Evolutionary conservation across 148 eudicot species (phyloP).

Genomic region (Rhododendron williamsianum): DNA sequence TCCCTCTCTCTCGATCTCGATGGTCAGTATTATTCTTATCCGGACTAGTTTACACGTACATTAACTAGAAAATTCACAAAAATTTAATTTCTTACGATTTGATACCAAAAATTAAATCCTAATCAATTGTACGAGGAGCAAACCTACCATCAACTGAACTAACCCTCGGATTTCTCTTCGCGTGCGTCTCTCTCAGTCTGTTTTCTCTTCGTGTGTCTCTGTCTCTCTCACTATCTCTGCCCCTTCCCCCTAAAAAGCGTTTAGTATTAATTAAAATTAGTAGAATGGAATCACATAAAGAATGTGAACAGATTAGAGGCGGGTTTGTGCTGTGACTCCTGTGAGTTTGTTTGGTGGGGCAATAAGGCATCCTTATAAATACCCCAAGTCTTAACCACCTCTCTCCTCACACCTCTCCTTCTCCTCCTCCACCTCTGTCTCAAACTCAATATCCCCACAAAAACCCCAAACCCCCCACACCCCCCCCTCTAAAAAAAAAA

Average conservation of each 20-base stretch:
- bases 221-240: not conserved
- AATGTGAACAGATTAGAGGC: not conserved
- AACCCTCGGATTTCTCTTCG: not conserved
- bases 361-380: not conserved
- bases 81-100: not conserved
- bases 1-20: too few species aligned
- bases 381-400: not conserved
- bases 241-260: not conserved
- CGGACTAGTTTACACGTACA: too few species aligned
- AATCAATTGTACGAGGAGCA: not conserved
- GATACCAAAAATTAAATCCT: too few species aligned
- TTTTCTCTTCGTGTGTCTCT: not conserved
- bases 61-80: too few species aligned
- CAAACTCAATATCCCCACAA: not conserved
- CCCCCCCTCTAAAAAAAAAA: not conserved
- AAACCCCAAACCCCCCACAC: not conserved
- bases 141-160: too few species aligned
- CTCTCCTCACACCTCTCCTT: not conserved
- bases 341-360: not conserved
- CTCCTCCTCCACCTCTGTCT: not conserved
- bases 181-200: not conserved
- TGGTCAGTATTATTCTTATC: too few species aligned
- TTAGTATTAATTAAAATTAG: too few species aligned
- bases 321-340: not conserved
- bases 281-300: not conserved